phyloP scores from a whole-genome alignment of 768 basidiomycete genomes.

The Trametes cingulata region DNA sequence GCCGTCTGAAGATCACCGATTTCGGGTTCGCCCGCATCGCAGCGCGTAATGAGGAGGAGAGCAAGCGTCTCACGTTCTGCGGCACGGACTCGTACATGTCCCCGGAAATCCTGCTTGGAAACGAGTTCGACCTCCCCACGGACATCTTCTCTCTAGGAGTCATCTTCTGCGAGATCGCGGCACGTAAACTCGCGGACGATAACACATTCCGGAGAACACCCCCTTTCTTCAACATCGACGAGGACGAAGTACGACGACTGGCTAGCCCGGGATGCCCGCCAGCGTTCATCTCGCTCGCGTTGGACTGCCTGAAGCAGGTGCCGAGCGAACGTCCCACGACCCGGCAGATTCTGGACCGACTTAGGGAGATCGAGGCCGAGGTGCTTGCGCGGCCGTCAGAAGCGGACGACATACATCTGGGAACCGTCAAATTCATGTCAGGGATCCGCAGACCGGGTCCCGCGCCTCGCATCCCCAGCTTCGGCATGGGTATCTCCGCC shows the following conservation, averaged over 20 bases:
- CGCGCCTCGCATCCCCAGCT: conserved; percentile 83
- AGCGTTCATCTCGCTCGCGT: conserved; percentile 70
- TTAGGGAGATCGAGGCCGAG: conserved; percentile 82
- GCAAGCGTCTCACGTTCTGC: conserved; percentile 80
- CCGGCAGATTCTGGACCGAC: conserved; percentile 72
- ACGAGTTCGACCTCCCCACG: conserved; percentile 90
- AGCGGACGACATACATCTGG: conserved; percentile 72
- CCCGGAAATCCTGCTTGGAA: conserved; percentile 89
- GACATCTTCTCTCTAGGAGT: conserved; percentile 94
- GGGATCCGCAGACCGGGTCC: conserved; percentile 55
- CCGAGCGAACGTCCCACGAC: conserved; percentile 75
- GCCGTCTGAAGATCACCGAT: conserved; percentile 96
- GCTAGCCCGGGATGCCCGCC: conserved; percentile 78
- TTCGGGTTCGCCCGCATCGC: conserved; percentile 97
- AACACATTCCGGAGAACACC: conserved; percentile 72
- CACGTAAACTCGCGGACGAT: conserved; percentile 84
- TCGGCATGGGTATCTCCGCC: conserved; percentile 62
- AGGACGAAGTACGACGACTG: conserved; percentile 64
- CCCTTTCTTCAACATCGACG: conserved; percentile 78
- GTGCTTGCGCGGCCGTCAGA: conserved; percentile 68
- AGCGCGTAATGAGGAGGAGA: conserved; percentile 88
- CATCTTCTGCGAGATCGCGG: conserved; percentile 89
- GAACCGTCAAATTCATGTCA: conserved; percentile 82
- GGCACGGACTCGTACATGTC: conserved; percentile 97
- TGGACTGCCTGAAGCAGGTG: conserved; percentile 73